These are phyloP conservation scores for Ogataea angusta DNA, from an alignment of 805 yeast species.

Conservation along the genomic window DNA sequence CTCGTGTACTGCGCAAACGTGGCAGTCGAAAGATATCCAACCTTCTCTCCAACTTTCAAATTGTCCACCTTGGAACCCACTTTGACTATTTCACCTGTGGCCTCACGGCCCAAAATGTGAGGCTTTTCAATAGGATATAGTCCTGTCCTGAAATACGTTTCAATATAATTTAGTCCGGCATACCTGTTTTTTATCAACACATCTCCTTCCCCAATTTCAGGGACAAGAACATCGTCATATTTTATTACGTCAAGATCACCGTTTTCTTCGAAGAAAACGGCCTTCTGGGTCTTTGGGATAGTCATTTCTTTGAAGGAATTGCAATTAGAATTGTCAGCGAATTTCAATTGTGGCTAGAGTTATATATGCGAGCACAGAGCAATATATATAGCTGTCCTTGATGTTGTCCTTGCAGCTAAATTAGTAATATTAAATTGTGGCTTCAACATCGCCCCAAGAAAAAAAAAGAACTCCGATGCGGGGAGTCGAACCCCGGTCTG, in stretches of 20 bases:
- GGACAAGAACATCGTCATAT: conserved; percentile 58
- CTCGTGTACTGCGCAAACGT: conserved; percentile 77
- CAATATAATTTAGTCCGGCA: conserved; percentile 82
- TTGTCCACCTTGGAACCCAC: conserved; percentile 56
- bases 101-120: conserved; percentile 64
- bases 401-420: not conserved
- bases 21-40: conserved; percentile 49
- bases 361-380: too few relatives aligned
- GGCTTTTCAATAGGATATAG: conserved; percentile 65
- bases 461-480: conserved; percentile 33
- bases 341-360: too few relatives aligned
- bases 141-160: conserved; percentile 78
- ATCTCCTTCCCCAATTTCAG: conserved; percentile 52
- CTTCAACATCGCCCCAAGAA: not conserved
- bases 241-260: conserved; percentile 61
- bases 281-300: conserved; percentile 58
- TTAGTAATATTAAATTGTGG: not conserved
- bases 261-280: conserved; percentile 47
- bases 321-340: too few relatives aligned
- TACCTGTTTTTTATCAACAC: conserved; percentile 69
- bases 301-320: not conserved
- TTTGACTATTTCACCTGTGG: conserved; percentile 64
- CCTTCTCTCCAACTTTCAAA: conserved; percentile 65
- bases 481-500: conserved; percentile 43
- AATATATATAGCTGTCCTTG: too few relatives aligned